Base-by-base conservation (phyloP, 2,329 filamentous ascomycete genomes). In the Colletotrichum destructivum region DNA sequence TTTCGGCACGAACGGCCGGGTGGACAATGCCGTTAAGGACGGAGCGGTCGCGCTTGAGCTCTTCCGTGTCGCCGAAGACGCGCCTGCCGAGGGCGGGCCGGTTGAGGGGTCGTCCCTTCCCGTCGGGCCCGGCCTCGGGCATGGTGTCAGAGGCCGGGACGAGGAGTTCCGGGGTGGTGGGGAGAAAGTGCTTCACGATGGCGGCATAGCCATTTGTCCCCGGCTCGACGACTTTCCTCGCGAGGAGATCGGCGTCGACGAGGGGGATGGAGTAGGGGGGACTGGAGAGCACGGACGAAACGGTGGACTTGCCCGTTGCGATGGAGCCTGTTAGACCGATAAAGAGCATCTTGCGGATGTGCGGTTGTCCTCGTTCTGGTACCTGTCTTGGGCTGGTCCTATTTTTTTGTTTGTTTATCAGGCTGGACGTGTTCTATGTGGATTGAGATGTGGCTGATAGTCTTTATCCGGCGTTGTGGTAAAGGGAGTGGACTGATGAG, bases 311-410 rank as follows among this genome's bases (percentile, higher is more conserved):
- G 81, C 96, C 96, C 7, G 96, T 99, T 72, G 96, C 96, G 80
- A 99, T 98, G 73, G 95, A 98, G 80, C 96, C 96, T 11, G 96
- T 99, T 35, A 99, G 90, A 69, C 96, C 96, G 77, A 99, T 95
- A 78, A 99, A 91, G 60, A 98, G 90, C 96, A 98, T 98, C n/a
- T 75, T 55, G 52, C 31, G 31, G 11, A 35, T 76, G 75, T 63
- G 42, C 49, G 49, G n/a, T 23, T 38, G 40, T 76, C 46, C 35
- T 31, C 60, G 60, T 49, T 38, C 38, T n/a, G 15, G 13, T n/a
- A 44, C 9, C 11, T 49, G 46, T 47, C 26, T 49, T 38, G 18
- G 42, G n/a, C 0, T 38, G 21, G 16, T 31, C 18, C 44, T 38
- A 9, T 49, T 38, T 8, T 31, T 16, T 21, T 16, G 21, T 31